These are phyloP conservation scores for Nidularia sp. DNA, from an alignment of 768 basidiomycete genomes.

Conservation along the genomic window DNA sequence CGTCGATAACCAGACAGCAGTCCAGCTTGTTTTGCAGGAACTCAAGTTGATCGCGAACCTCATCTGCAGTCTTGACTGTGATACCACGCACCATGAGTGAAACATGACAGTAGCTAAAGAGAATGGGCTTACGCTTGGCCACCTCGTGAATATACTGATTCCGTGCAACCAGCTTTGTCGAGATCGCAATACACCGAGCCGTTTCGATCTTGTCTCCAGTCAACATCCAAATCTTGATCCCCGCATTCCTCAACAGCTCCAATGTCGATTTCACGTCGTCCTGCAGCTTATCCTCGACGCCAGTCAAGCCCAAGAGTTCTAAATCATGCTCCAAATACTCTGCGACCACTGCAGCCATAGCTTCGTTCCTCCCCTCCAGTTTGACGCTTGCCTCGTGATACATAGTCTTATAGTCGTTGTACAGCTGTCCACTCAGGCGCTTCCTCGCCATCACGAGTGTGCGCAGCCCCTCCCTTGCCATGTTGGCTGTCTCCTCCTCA, in stretches of 20 bases:
- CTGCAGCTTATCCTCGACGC: conserved; percentile 98
- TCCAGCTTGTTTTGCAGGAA: conserved; percentile 93
- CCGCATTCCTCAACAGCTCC: conserved; percentile 90
- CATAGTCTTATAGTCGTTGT: conserved; percentile 64
- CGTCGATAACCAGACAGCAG: conserved; percentile 97
- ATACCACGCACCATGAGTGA: background rate
- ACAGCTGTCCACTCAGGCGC: conserved; percentile 63
- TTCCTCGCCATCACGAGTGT: conserved; percentile 93
- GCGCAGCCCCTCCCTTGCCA: conserved; percentile 94
- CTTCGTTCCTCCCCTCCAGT: conserved; percentile 78
- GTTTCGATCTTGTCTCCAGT: conserved; percentile 99
- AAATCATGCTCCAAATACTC: conserved; percentile 84
- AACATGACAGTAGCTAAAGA: conserved; percentile 2
- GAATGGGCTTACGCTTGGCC: conserved; percentile 66
- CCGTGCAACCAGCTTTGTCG: conserved; percentile 91
- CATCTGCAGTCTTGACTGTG: conserved; percentile 81
- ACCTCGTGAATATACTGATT: conserved; percentile 98
- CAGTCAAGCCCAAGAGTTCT: conserved; percentile 90
- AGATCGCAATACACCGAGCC: conserved; percentile 96
- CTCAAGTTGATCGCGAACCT: conserved; percentile 84
- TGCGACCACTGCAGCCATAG: conserved; percentile 69
- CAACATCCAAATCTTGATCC: conserved; percentile 99
- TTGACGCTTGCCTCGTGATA: conserved; percentile 78
- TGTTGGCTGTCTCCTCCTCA: conserved; percentile 97
- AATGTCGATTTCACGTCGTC: conserved; percentile 94